Base-by-base conservation (phyloP, 1,284 basidiomycete genomes). In the Cystobasidium slooffiae region DNA sequence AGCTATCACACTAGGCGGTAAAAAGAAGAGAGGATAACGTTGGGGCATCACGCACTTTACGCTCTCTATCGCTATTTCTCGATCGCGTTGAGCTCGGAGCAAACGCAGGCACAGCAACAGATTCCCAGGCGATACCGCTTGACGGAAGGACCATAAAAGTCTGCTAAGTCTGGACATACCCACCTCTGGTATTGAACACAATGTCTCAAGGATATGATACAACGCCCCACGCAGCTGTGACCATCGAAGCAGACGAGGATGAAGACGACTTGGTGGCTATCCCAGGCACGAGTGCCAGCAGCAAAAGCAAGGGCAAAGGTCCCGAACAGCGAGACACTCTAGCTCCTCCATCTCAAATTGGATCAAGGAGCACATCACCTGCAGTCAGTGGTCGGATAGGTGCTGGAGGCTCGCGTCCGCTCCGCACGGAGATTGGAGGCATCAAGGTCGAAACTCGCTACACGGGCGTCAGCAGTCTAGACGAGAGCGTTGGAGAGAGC, bases 401-500 rank as follows among this genome's bases (percentile, higher is more conserved):
- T 16, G 61, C 59, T 18, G 37, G 24, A 24, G 44, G 4, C 78
- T 41, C 52, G 12, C 64, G 64, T 18, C 49, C 64, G 10, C 47
- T 70, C 31, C 58, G 67, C 3, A 66, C 52, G 18, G 46, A 73
- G 52, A 69, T 93, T 16, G 92, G 90, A 20, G 93, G 93, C n/a
- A 86, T 97, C 64, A 87, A 87, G 77, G 88, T 94, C 3, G 94
- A 97, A 83, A 92, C 91, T 67, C 87, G 94, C 90, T 92, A 89
- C 82, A 87, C 91, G 7, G 91, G 91, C 7, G 86, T 86, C 16
- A 90, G 94, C 79, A 96, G 68, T 47, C 86, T 97, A 37, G 94
- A 97, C 80, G 94, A 97, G 82, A 93, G 94, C 0, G 88, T 97
- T 16, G 88, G 88, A 8, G 87, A 88, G 20, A 97, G 94, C 0